phyloP scores from a whole-genome alignment of 2,329 filamentous ascomycete genomes.

The Alternaria longipes region DNA sequence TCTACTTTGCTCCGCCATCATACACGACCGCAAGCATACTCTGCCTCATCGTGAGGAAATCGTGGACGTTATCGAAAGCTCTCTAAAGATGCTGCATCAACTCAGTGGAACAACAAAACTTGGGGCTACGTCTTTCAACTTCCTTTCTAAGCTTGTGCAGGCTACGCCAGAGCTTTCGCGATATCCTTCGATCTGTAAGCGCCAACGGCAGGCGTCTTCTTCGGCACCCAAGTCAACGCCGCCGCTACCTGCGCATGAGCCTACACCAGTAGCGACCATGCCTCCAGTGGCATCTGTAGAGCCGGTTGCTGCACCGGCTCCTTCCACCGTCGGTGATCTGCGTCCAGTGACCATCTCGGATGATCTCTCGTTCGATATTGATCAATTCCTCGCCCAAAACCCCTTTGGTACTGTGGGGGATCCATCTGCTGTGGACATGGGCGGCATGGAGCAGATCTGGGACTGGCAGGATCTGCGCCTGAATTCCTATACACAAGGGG shows the following conservation, averaged over 20 bases:
- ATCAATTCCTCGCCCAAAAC: conserved; percentile 42
- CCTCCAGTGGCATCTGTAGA: not conserved
- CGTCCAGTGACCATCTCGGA: conserved; percentile 18
- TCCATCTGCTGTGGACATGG: conserved; percentile 32
- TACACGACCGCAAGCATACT: conserved; percentile 58
- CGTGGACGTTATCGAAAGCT: conserved; percentile 50
- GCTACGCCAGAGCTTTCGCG: conserved; percentile 36
- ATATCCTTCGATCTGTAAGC: conserved; percentile 24
- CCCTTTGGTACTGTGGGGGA: conserved; percentile 27
- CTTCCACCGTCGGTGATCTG: not conserved
- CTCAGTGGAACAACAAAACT: conserved; percentile 42
- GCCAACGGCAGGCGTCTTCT: conserved; percentile 22
- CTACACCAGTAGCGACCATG: not conserved
- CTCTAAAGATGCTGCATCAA: conserved; percentile 43
- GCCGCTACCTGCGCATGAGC: not conserved
- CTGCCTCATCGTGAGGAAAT: conserved; percentile 56
- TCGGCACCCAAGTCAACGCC: conserved; percentile 1
- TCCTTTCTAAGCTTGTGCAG: conserved; percentile 44
- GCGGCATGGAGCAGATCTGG: conserved; percentile 46
- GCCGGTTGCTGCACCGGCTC: not conserved
- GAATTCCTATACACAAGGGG: conserved; percentile 21
- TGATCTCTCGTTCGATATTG: conserved; percentile 39
- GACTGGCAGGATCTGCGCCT: conserved; percentile 43
- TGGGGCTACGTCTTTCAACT: conserved; percentile 42
- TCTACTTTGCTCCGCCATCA: conserved; percentile 61